A percentile compares a stretch with the other conserved stretches of the same genome.
phyloP scores from a whole-genome alignment of 2,329 filamentous ascomycete species.

The Diaporthe sp. region DNA sequence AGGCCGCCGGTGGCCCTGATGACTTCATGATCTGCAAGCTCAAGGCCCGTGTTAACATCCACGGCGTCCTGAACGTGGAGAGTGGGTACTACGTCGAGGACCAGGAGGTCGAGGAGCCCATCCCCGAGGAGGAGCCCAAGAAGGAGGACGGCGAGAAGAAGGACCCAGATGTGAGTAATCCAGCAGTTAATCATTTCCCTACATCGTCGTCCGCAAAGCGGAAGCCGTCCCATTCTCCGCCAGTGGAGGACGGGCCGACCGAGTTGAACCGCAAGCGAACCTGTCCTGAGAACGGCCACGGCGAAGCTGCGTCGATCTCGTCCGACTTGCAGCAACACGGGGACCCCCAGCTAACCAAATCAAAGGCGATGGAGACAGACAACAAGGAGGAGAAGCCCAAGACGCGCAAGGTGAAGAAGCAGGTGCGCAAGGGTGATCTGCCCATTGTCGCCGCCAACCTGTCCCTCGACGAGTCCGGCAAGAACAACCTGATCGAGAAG shows the following conservation, averaged over 20 bases:
- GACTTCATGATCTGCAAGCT: constrained; percentile 99
- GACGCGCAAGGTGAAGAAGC: constrained; percentile 99
- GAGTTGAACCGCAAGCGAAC: constrained; percentile 35
- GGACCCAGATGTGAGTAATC: constrained; percentile 79
- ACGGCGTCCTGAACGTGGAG: constrained; percentile 96
- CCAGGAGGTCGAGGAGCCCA: constrained; percentile 93
- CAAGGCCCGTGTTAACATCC: constrained; percentile 95
- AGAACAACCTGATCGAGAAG: constrained; percentile 79
- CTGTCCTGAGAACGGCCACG: neutral
- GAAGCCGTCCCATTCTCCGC: constrained; percentile 33
- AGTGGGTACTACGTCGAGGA: constrained; percentile 98
- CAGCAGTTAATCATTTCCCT: constrained; percentile 13
- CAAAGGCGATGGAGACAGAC: constrained; percentile 88
- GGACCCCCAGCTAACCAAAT: constrained; percentile 36
- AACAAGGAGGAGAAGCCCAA: constrained; percentile 76
- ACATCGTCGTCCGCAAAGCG: constrained; percentile 28
- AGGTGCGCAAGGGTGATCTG: constrained; percentile 96
- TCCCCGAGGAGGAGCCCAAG: constrained; percentile 76
- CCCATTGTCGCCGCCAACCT: constrained; percentile 87
- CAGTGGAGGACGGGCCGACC: constrained; percentile 16
- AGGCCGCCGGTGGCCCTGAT: constrained; percentile 85
- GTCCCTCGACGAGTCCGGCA: constrained; percentile 78
- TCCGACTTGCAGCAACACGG: neutral
- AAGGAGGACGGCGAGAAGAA: constrained; percentile 64
- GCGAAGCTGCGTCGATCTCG: constrained; percentile 25